A percentile compares a stretch with the other conserved stretches of the same genome.
Evolutionary conservation across 2,329 filamentous ascomycete genomes (phyloP).

Genomic region (Pseudogymnoascus destructans): DNA sequence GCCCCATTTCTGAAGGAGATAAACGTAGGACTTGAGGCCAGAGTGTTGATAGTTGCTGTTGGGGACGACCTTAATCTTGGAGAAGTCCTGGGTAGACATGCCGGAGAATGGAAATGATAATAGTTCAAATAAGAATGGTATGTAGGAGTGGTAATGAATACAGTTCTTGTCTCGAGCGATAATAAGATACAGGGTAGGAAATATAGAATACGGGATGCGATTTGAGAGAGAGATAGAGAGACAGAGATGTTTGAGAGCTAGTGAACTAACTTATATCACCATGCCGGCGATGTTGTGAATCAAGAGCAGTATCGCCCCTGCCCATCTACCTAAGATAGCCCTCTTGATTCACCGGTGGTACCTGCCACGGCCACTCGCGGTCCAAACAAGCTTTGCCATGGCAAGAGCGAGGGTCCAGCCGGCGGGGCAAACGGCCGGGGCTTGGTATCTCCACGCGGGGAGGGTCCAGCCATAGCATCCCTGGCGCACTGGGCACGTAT

Average conservation of each 20-base stretch:
- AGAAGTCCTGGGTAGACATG: slow-evolving; percentile 23
- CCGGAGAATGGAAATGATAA: slow-evolving; percentile 4
- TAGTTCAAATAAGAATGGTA: neutral
- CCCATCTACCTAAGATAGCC: neutral
- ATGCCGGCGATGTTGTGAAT: neutral
- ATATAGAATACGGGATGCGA: neutral
- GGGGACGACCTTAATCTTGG: slow-evolving; percentile 37
- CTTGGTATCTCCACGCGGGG: neutral
- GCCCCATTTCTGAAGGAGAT: slow-evolving; percentile 46
- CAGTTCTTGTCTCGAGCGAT: neutral
- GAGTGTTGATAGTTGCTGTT: slow-evolving; percentile 47
- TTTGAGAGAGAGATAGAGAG: neutral
- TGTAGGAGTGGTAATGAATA: neutral
- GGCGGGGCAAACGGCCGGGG: neutral
- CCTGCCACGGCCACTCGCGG: neutral
- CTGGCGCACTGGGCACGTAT: neutral
- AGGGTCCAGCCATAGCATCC: no score
- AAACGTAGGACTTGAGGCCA: slow-evolving; percentile 51
- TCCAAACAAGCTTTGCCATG: neutral
- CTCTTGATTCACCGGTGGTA: neutral
- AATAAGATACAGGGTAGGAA: neutral
- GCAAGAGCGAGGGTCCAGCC: neutral
- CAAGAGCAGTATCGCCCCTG: neutral
- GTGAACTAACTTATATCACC: neutral
- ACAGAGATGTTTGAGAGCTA: neutral